Evolutionary conservation across 2,329 filamentous ascomycete species (phyloP).

Genomic region (Colletotrichum abscissum): DNA sequence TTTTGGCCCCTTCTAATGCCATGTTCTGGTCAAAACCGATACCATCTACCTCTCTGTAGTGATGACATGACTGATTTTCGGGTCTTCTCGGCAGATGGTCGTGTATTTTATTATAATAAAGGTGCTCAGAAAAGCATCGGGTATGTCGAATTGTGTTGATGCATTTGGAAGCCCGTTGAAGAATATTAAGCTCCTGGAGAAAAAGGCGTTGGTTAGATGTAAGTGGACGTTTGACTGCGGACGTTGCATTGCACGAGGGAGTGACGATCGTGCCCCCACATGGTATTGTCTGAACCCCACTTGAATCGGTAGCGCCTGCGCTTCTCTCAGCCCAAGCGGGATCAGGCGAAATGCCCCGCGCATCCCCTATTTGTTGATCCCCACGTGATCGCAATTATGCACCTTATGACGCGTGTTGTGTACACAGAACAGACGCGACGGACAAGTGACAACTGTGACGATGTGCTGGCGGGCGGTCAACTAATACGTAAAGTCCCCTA

Average conservation of each 20-base stretch:
- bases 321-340: neutral
- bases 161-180: neutral
- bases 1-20: no score
- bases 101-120: no score
- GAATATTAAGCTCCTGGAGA: neutral
- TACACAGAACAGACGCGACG: slow-evolving; percentile 25
- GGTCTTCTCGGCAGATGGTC: no score
- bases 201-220: neutral
- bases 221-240: neutral
- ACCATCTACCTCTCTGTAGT: no score
- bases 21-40: no score
- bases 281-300: neutral
- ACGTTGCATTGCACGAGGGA: neutral
- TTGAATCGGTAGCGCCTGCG: neutral
- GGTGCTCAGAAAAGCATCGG: no score
- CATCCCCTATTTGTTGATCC: slow-evolving; percentile 21
- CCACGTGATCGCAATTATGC: slow-evolving; percentile 32
- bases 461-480: slow-evolving; percentile 29
- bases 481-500: slow-evolving; percentile 17
- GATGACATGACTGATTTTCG: no score
- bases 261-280: neutral
- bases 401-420: slow-evolving; percentile 30
- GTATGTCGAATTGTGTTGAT: neutral
- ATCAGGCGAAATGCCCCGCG: slow-evolving; percentile 2
- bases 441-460: slow-evolving; percentile 1